Evolutionary conservation across 257 asterid genomes (phyloP).

Genomic region (Cinchona pubescens): DNA sequence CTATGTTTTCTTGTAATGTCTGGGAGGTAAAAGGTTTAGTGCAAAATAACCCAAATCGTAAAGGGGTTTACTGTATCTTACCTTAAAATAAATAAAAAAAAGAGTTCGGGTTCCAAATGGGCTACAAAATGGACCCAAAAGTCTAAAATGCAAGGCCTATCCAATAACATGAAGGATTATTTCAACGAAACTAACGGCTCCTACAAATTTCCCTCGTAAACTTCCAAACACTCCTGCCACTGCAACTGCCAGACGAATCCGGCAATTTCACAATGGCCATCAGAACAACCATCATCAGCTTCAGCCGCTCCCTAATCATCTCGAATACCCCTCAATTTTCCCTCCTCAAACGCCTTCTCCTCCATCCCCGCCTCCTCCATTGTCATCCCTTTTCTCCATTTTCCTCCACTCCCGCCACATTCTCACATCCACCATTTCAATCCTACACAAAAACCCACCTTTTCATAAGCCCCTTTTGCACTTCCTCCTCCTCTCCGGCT

Average conservation of each 20-base stretch:
- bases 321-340: constrained; percentile 9
- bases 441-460: constrained; percentile 12
- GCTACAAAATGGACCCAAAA: too few species aligned
- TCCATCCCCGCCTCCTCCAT: constrained; percentile 2
- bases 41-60: too few species aligned
- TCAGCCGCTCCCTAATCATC: constrained; percentile 9
- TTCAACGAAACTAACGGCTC: too few species aligned
- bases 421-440: constrained; percentile 17
- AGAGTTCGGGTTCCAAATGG: too few species aligned
- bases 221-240: too few species aligned
- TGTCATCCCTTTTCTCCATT: not conserved
- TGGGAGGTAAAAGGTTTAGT: too few species aligned
- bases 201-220: not conserved
- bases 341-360: not conserved
- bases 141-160: too few species aligned
- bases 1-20: too few species aligned
- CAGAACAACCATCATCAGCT: not conserved
- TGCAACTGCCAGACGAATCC: too few species aligned
- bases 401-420: not conserved
- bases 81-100: too few species aligned
- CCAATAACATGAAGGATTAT: too few species aligned
- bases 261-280: constrained; percentile 32
- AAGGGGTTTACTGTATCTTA: too few species aligned
- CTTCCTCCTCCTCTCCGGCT: constrained; percentile 20
- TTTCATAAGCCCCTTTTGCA: constrained; percentile 28